Evolutionary conservation across 1,284 basidiomycete genomes (phyloP).

Genomic region (Tetrapyrgos nigripes): DNA sequence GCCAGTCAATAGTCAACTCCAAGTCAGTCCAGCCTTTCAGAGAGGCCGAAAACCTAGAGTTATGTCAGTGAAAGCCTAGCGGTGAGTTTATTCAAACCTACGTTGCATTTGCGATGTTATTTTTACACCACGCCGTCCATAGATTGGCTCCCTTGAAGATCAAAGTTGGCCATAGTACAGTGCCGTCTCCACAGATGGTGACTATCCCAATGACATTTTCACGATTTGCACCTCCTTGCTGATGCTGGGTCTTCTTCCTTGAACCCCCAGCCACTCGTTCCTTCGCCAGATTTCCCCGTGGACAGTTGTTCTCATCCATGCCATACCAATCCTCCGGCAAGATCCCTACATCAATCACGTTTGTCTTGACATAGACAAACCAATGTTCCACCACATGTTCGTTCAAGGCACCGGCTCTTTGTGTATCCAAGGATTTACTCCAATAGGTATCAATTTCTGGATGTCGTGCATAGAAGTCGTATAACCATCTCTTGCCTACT

Average conservation of each 20-base stretch:
- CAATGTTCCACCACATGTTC: constrained; percentile 23
- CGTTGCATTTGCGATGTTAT: constrained; percentile 33
- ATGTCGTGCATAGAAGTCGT: not conserved
- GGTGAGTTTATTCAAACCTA: constrained; percentile 18
- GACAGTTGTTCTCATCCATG: constrained; percentile 27
- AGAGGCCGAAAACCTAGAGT: constrained; percentile 21
- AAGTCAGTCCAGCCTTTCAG: constrained; percentile 37
- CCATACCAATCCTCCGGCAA: constrained; percentile 20
- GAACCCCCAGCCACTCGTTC: constrained; percentile 18
- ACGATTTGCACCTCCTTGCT: constrained; percentile 24
- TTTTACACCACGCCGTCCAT: constrained; percentile 29
- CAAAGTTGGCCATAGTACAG: constrained; percentile 30
- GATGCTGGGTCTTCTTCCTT: constrained; percentile 31
- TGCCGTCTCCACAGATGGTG: constrained; percentile 42
- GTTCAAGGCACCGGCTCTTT: constrained; percentile 22
- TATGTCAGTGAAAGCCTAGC: not conserved
- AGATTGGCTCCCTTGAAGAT: constrained; percentile 43
- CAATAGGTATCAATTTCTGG: constrained; percentile 19
- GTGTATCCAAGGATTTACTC: constrained; percentile 21
- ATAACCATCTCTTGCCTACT: constrained; percentile 8
- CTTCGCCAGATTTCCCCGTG: constrained; percentile 16
- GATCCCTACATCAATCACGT: constrained; percentile 20
- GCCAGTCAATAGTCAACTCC: constrained; percentile 34
- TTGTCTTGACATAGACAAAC: constrained; percentile 21
- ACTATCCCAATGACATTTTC: constrained; percentile 40